Base-by-base conservation (phyloP, 2,329 filamentous ascomycete genomes). In the Penicillium sp. region DNA sequence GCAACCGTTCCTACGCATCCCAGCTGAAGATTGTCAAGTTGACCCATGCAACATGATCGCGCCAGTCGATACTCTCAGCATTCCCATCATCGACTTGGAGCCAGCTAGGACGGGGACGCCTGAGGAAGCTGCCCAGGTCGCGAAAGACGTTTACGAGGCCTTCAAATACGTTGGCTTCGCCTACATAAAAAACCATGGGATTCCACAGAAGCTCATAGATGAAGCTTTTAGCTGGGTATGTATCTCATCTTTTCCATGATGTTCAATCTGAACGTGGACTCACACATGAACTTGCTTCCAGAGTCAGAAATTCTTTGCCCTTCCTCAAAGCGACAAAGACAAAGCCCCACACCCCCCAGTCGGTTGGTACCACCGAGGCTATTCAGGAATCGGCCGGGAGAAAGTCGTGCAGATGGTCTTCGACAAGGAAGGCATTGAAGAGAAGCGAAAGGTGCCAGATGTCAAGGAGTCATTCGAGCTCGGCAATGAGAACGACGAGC, bases 381-480 rank as follows among this genome's bases (percentile, higher is more conserved):
- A 49, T 16, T 49, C 46, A 6, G 46, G 46, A 10, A 44, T 49
- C 30, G 46, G 46, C 24, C 39, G 46, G 7, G 46, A 49, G 40
- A 49, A 49, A 22, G 46, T 49, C 7, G 39, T 44, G 1, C 46
- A 49, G 20, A 49, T 49, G 46, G 31, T 44, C 22, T 49, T 44
- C 36, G 46, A 49, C 18, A n/a, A 44, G 10, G 41, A 49, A 30
- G 30, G 41, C 10, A 49, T 49, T n/a, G 40, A 31, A 2, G 39
- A 49, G 13, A 43, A 41, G 27, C 39, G 39, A 6, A 41, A 27
- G 16, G 24, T 41, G 4, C 49, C 49, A 4, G 49, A 51, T 25
- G 31, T 47, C 5, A 51, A 51, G 35, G 64, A 69, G 60, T 74
- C 70, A 28, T 78, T 75, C 48, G 76, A 79, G 43, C 70, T 78